Evolutionary conservation across 192 early-diverging fungal genomes (phyloP).

Genomic region (Allomyces javanicus): DNA sequence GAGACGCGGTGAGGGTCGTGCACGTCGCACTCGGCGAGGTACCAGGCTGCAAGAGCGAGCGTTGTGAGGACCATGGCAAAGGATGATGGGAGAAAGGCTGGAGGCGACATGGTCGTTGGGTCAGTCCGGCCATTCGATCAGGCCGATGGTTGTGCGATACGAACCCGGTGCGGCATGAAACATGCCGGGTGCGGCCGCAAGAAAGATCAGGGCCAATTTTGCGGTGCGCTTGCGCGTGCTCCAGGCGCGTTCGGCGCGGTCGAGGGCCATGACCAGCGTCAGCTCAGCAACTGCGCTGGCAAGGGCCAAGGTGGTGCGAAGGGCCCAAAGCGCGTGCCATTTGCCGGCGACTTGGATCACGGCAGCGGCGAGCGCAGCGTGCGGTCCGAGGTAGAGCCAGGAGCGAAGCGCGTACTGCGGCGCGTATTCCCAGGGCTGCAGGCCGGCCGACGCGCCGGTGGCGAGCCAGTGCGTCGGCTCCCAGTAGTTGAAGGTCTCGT

Average conservation of each 20-base stretch:
- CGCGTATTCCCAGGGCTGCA: slow-evolving; percentile 95
- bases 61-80: slow-evolving; percentile 79
- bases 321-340: slow-evolving; percentile 4
- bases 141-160: background rate
- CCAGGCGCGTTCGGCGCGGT: background rate
- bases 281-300: too few relatives aligned
- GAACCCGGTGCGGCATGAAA: slow-evolving; percentile 59
- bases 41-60: slow-evolving; percentile 29
- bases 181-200: slow-evolving; percentile 63
- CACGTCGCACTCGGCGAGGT: background rate
- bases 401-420: slow-evolving; percentile 73
- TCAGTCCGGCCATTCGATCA: background rate
- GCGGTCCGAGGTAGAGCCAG: slow-evolving; percentile 52
- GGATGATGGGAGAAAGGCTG: slow-evolving; percentile 69
- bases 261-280: background rate
- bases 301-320: slow-evolving; percentile 2
- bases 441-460: slow-evolving; percentile 42
- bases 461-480: slow-evolving; percentile 79
- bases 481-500: slow-evolving; percentile 94
- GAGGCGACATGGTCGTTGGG: slow-evolving; percentile 1
- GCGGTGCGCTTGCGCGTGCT: too few relatives aligned
- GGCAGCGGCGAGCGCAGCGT: slow-evolving; percentile 15
- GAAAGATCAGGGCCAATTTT: background rate
- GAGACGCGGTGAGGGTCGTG: background rate
- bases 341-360: background rate